Evolutionary conservation across 2,329 filamentous ascomycete genomes (phyloP), one percentile per base, ranked within the genome.

Genomic region (Cadophora luteo-olivacea): DNA sequence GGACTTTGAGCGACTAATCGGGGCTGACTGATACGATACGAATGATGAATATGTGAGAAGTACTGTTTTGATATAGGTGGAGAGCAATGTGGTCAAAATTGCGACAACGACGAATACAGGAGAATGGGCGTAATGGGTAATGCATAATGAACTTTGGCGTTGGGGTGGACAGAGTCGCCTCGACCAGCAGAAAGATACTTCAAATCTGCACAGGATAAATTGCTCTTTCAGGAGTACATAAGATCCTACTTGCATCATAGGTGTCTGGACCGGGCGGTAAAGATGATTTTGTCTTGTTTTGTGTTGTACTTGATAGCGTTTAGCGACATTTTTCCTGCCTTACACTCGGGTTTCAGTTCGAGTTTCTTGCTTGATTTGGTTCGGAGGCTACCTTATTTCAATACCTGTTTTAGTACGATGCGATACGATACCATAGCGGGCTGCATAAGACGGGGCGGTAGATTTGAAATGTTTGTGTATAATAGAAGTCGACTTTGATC

Each of bases 261-360:
- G 14, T 25, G 36, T 61, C 33, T 25, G 36, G 45, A 29, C 5
- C 45, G 19, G 45, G 33, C 38, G 25, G 45, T 11, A 63, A n/a
- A 62, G 45, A 45, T 22, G 24, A 16, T 33, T 49, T 49, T 22
- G 33, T 49, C 7, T 33, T 29, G 4, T 24, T 45, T 38, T 48
- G 36, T 32, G 29, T 51, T 52, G 45, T 33, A n/a, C 54, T 57
- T 72, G 70, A 72, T 70, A 72, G 68, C 70, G 70, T 69, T 69
- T 72, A 70, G 71, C 71, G 55, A 19, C 51, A 29, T 41, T 25
- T 14, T 55, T 57, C 29, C 19, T 49, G 29, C 29, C 11, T 61
- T 57, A 12, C 11, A 14, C 41, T 49, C 45, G 19, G 6, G 1
- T 49, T 49, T 49, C 22, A 16, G 5, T 19, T 45, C 41, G 41